phyloP scores from a whole-genome alignment of 805 yeast species.

The Brettanomyces bruxellensis region DNA sequence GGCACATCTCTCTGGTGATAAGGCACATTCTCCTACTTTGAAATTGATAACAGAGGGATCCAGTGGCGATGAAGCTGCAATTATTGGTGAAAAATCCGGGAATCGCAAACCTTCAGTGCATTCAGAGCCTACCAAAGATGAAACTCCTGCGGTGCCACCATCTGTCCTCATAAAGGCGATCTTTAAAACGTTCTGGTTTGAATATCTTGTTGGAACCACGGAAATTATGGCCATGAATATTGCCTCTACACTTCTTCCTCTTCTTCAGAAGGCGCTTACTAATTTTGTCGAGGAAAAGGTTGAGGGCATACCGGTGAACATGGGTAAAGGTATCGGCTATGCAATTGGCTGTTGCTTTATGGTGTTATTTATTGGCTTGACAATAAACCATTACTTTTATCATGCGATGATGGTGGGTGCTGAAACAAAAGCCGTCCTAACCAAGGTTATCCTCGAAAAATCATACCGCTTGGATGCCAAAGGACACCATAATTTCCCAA shows the following conservation, averaged over 20 bases:
- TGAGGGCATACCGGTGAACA: conserved; percentile 29
- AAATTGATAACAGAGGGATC: no score
- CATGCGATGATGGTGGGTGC: conserved; percentile 57
- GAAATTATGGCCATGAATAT: conserved; percentile 37
- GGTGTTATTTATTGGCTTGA: conserved; percentile 37
- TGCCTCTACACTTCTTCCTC: conserved; percentile 48
- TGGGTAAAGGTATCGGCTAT: conserved; percentile 66
- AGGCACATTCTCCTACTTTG: no score
- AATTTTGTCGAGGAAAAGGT: conserved; percentile 47
- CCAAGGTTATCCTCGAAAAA: conserved; percentile 59
- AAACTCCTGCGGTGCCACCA: conserved; percentile 7
- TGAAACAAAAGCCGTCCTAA: conserved; percentile 57
- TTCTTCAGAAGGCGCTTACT: conserved; percentile 56
- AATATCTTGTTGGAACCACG: conserved; percentile 32
- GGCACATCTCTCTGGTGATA: no score
- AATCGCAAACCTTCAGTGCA: background rate
- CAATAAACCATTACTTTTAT: conserved; percentile 57
- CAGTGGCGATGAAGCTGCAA: no score
- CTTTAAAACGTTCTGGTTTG: conserved; percentile 38
- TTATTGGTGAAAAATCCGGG: background rate
- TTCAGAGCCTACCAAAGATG: no score
- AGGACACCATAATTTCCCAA: conserved; percentile 55
- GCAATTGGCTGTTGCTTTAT: conserved; percentile 62
- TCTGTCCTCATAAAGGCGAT: conserved; percentile 27
- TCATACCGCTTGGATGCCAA: conserved; percentile 51